These are phyloP conservation scores for Mollisiaceae sp. DNA, from an alignment of 2,329 filamentous ascomycete genomes.

Conservation along the genomic window DNA sequence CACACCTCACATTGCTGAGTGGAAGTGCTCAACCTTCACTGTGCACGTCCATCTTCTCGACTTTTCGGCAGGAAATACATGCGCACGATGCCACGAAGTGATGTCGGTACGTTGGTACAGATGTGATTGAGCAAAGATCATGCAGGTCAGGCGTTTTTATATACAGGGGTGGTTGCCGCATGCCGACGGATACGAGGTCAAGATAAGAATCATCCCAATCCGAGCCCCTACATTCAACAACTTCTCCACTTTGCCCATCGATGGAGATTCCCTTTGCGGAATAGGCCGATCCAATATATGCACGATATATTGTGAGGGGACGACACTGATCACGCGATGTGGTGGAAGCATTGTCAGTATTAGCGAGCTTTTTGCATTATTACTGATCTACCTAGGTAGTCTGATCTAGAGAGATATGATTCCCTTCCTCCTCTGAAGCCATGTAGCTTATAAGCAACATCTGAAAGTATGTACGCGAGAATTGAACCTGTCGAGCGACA, in stretches of 20 bases:
- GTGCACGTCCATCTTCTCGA: too few relatives aligned
- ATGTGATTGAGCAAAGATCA: neutral
- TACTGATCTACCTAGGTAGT: neutral
- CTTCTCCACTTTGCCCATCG: neutral
- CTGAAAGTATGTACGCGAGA: conserved; percentile 31
- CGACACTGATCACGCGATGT: neutral
- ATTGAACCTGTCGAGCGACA: conserved; percentile 32
- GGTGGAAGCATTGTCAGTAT: neutral
- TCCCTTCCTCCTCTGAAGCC: conserved; percentile 10
- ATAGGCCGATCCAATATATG: conserved; percentile 6
- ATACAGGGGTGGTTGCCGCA: neutral
- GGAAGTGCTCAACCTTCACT: too few relatives aligned
- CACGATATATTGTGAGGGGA: neutral
- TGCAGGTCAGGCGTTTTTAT: neutral
- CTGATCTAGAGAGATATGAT: conserved; percentile 6
- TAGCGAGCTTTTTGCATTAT: conserved; percentile 10
- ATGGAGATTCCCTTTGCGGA: neutral
- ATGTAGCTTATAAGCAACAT: conserved; percentile 19
- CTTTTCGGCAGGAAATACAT: neutral
- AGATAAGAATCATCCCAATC: conserved; percentile 1
- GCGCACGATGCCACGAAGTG: neutral
- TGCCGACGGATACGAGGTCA: conserved; percentile 7
- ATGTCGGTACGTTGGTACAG: neutral
- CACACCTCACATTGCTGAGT: too few relatives aligned
- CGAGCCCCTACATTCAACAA: neutral